phyloP scores from a whole-genome alignment of 257 asterid species.

The Lycium ferocissimum region DNA sequence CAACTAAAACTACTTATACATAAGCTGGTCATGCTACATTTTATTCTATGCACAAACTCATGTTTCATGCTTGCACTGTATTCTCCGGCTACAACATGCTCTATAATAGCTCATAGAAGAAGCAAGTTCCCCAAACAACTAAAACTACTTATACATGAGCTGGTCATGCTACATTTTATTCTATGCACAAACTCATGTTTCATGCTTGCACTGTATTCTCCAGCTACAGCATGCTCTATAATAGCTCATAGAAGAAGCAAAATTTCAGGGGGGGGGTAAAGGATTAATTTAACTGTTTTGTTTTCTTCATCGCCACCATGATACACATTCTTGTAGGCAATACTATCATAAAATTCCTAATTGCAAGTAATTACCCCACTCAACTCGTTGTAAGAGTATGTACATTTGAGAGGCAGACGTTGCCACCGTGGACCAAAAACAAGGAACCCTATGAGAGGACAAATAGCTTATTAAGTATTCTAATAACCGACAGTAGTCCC shows the following conservation, averaged over 20 bases:
- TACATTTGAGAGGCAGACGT: background rate
- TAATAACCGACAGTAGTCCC: background rate
- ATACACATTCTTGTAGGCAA: background rate
- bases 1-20: background rate
- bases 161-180: background rate
- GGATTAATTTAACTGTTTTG: background rate
- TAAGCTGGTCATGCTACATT: background rate
- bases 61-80: background rate
- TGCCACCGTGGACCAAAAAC: background rate
- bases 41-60: background rate
- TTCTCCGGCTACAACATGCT: constrained; percentile 2
- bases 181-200: background rate
- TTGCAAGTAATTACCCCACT: background rate
- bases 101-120: background rate
- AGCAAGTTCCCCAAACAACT: background rate
- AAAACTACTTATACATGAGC: background rate
- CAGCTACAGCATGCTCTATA: constrained; percentile 13
- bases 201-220: background rate
- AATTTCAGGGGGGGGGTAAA: background rate
- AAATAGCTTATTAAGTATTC: background rate
- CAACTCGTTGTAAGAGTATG: background rate
- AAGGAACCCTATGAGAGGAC: background rate
- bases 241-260: background rate
- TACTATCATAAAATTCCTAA: background rate
- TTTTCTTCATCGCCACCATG: background rate